Evolutionary conservation across 1,139 yeast genomes (phyloP).

Genomic region (Geotrichum citri-aurantii): DNA sequence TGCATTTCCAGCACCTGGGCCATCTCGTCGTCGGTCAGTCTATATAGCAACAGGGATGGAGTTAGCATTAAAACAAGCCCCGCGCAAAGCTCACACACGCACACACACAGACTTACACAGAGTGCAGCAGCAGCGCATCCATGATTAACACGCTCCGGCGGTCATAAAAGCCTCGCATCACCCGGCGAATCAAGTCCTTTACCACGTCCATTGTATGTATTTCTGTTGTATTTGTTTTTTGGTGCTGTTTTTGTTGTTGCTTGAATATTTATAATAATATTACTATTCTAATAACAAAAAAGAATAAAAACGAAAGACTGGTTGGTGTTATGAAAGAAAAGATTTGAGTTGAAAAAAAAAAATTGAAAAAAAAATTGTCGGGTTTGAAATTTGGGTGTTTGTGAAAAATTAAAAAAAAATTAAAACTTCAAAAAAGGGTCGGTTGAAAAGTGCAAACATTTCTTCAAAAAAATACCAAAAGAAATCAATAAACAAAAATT

Average conservation of each 20-base stretch:
- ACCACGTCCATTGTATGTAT: conserved; percentile 35
- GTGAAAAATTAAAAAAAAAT: no score
- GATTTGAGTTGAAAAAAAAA: no score
- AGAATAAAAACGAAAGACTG: background rate
- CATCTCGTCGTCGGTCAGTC: conserved; percentile 86
- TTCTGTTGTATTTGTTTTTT: background rate
- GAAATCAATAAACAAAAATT: background rate
- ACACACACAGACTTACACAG: conserved; percentile 43
- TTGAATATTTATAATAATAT: no score
- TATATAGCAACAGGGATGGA: background rate
- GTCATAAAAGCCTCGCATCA: conserved; percentile 81
- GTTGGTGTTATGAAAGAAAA: background rate
- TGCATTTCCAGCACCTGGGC: conserved; percentile 74
- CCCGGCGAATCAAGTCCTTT: conserved; percentile 46
- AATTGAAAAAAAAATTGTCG: background rate
- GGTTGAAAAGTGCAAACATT: background rate
- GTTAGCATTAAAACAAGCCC: background rate
- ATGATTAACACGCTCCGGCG: conserved; percentile 75
- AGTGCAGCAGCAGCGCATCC: conserved; percentile 86
- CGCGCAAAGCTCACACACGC: background rate
- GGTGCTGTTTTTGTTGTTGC: background rate
- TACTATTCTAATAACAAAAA: no score
- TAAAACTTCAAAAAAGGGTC: background rate
- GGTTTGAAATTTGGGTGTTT: background rate
- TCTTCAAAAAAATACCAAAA: no score